These are phyloP conservation scores for Diaporthe caulivora DNA, from an alignment of 2,329 filamentous ascomycete genomes.

Conservation along the genomic window DNA sequence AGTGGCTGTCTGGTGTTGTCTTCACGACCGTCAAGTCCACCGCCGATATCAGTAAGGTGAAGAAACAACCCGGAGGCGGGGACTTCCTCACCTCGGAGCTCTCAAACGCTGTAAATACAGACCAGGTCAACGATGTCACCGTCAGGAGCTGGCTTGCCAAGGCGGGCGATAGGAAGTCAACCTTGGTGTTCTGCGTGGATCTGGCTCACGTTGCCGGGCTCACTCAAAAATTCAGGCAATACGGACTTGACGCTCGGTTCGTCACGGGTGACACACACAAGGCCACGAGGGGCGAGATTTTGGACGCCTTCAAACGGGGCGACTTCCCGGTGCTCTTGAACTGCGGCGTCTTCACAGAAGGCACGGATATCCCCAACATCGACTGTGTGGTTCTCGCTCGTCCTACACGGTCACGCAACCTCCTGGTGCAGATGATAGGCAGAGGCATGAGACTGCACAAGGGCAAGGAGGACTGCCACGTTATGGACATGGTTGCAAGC, in stretches of 20 bases:
- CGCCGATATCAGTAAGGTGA: conserved; percentile 81
- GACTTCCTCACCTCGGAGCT: conserved; percentile 87
- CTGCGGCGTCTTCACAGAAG: conserved; percentile 96
- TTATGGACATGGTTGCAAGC: conserved; percentile 95
- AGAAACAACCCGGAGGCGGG: conserved; percentile 70
- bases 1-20: conserved; percentile 91
- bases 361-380: conserved; percentile 97
- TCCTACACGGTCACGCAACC: conserved; percentile 91
- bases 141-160: conserved; percentile 88
- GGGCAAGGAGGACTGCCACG: conserved; percentile 88
- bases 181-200: conserved; percentile 94
- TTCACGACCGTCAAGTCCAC: conserved; percentile 93
- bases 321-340: conserved; percentile 92
- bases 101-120: conserved; percentile 85
- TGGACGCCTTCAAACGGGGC: conserved; percentile 81
- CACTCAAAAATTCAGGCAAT: conserved; percentile 79
- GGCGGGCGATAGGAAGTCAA: conserved; percentile 80
- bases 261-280: conserved; percentile 87
- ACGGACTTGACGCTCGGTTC: conserved; percentile 85
- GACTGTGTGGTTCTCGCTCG: conserved; percentile 91
- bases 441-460: conserved; percentile 87
- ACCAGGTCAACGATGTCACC: conserved; percentile 83
- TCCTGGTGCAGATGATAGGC: conserved; percentile 98
- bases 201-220: conserved; percentile 82
- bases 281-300: conserved; percentile 73